Conservation (phyloP, 2,329 filamentous ascomycete genomes). For the Atkinsonella hypoxylon region DNA sequence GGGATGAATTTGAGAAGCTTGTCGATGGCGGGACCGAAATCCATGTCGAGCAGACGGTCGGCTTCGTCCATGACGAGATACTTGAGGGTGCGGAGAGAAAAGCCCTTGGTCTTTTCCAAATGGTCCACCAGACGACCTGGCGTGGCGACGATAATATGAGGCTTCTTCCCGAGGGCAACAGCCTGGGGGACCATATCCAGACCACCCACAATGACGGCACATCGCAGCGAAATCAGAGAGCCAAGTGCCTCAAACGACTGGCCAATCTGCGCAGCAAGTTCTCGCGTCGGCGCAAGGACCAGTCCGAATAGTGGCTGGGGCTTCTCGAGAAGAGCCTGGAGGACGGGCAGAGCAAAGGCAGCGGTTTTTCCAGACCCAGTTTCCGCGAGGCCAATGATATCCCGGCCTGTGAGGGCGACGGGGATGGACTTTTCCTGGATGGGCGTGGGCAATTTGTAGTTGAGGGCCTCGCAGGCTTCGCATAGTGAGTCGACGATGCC, state of each 20-base stretch:
- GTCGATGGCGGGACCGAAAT: conserved; percentile 85
- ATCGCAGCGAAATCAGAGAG: conserved; percentile 75
- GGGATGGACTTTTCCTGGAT: conserved; percentile 85
- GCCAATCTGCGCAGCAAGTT: conserved; percentile 84
- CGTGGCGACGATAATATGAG: conserved; percentile 86
- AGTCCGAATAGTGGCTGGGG: conserved; percentile 80
- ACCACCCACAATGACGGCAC: conserved; percentile 78
- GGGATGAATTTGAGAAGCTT: conserved; percentile 88
- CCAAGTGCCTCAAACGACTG: conserved; percentile 81
- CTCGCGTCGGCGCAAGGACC: conserved; percentile 82
- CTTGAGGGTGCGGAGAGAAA: conserved; percentile 69
- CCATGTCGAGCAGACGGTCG: conserved; percentile 81
- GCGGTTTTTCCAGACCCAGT: conserved; percentile 95
- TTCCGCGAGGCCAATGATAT: conserved; percentile 88
- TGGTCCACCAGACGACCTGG: conserved; percentile 85
- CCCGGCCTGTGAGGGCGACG: conserved; percentile 62
- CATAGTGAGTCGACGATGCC: conserved; percentile 79
- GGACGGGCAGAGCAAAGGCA: conserved; percentile 84
- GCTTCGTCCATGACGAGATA: conserved; percentile 95
- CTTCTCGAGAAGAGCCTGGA: conserved; percentile 81
- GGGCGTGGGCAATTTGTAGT: conserved; percentile 76
- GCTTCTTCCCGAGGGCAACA: conserved; percentile 89
- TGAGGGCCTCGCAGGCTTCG: conserved; percentile 72
- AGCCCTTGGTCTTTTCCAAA: conserved; percentile 92
- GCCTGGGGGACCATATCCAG: conserved; percentile 91